Conservation (phyloP, 2,329 filamentous ascomycete genomes). For the Aspergillus sp. region DNA sequence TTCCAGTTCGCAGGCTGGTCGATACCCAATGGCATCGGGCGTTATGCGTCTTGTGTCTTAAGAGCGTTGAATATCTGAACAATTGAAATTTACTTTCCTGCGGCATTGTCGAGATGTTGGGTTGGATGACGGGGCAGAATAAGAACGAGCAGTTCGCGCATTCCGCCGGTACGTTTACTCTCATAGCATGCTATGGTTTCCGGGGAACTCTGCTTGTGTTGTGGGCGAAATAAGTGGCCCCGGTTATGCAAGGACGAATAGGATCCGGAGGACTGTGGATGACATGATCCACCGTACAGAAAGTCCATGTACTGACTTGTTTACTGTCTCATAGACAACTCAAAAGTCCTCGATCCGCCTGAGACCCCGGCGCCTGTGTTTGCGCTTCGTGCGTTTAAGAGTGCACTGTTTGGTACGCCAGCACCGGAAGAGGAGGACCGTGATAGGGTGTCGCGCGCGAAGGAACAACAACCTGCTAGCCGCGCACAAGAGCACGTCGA, state of each 20-base stretch:
- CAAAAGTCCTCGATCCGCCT: constrained; percentile 52
- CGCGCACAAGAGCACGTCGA: constrained; percentile 17
- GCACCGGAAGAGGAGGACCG: constrained; percentile 42
- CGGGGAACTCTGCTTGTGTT: constrained; percentile 1
- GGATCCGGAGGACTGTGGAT: neutral
- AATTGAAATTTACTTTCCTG: constrained; percentile 2
- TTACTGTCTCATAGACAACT: constrained; percentile 29
- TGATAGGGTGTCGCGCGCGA: constrained; percentile 11
- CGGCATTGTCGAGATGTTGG: constrained; percentile 23
- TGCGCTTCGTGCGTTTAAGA: constrained; percentile 60
- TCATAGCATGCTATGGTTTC: neutral
- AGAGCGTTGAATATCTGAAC: constrained; percentile 7
- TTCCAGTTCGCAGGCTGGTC: constrained; percentile 4
- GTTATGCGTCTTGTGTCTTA: constrained; percentile 11
- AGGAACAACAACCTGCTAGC: constrained; percentile 9
- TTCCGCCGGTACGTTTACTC: constrained; percentile 18
- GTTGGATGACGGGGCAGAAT: constrained; percentile 28
- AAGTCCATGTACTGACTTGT: neutral
- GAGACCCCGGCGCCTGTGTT: constrained; percentile 62
- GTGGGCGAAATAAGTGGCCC: neutral
- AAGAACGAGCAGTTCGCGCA: constrained; percentile 22
- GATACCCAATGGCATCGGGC: constrained; percentile 12
- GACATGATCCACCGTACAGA: neutral
- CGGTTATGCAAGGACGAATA: neutral
- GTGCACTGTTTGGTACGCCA: constrained; percentile 59